These are phyloP conservation scores for Sutorius eximius DNA, from an alignment of 1,284 basidiomycete species.

Conservation along the genomic window DNA sequence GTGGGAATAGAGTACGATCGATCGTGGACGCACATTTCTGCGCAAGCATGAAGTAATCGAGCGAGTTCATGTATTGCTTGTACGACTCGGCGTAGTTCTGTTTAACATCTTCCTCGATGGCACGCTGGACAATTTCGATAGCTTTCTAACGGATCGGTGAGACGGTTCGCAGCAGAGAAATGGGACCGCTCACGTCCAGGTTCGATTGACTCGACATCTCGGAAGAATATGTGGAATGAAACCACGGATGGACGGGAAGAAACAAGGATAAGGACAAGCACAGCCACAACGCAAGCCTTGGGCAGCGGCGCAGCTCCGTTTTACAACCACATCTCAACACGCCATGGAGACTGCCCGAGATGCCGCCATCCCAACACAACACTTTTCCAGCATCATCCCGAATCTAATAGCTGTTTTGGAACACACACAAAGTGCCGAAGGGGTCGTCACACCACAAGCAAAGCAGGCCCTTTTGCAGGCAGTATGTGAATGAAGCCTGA, in stretches of 20 bases:
- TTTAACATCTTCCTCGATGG: constrained; percentile 94
- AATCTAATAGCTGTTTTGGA: constrained; percentile 56
- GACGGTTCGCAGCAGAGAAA: neutral
- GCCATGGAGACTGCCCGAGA: constrained; percentile 10
- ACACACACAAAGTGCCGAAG: constrained; percentile 53
- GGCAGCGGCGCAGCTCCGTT: neutral
- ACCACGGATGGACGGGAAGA: neutral
- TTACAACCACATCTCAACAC: neutral
- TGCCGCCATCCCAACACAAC: constrained; percentile 19
- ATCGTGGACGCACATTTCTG: constrained; percentile 49
- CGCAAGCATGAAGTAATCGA: constrained; percentile 98
- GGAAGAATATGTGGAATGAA: neutral
- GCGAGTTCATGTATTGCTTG: constrained; percentile 91
- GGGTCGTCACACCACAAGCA: constrained; percentile 50
- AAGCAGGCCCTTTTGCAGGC: constrained; percentile 65
- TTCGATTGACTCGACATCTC: constrained; percentile 33
- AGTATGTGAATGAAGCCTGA: constrained; percentile 32
- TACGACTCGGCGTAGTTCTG: constrained; percentile 94
- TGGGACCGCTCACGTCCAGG: constrained; percentile 24
- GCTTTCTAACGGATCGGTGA: constrained; percentile 67
- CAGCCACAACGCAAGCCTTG: constrained; percentile 14
- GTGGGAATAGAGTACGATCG: neutral
- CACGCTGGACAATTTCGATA: constrained; percentile 91
- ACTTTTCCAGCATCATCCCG: constrained; percentile 53
- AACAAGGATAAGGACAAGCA: constrained; percentile 5